phyloP scores from a whole-genome alignment of 1,284 basidiomycete species.

The Austroboletus novae-zelandiae region DNA sequence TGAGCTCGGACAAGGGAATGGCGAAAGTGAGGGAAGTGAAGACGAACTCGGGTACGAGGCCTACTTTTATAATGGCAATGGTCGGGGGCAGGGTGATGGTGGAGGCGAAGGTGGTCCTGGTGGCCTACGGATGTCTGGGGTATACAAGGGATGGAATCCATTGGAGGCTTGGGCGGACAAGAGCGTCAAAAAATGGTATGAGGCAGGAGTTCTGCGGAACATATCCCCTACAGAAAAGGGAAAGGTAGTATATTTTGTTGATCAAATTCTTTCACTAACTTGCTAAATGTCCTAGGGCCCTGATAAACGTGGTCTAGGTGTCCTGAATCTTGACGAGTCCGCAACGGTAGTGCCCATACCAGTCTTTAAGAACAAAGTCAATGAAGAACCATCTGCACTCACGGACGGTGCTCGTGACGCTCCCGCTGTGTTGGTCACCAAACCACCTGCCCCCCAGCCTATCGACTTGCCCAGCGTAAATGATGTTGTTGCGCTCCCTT shows the following conservation, averaged over 20 bases:
- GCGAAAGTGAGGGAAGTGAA: slow-evolving; percentile 64
- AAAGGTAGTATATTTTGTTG: slow-evolving; percentile 41
- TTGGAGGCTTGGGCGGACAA: slow-evolving; percentile 89
- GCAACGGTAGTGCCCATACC: slow-evolving; percentile 51
- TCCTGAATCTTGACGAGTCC: slow-evolving; percentile 39
- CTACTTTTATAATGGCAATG: slow-evolving; percentile 80
- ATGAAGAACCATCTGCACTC: slow-evolving; percentile 33
- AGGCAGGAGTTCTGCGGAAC: slow-evolving; percentile 66
- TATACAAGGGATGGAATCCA: slow-evolving; percentile 88
- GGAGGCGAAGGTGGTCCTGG: slow-evolving; percentile 69
- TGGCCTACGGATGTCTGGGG: slow-evolving; percentile 68
- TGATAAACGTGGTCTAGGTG: slow-evolving; percentile 37
- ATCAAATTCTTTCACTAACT: slow-evolving; percentile 11
- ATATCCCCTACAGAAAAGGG: slow-evolving; percentile 41
- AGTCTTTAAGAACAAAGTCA: slow-evolving; percentile 37
- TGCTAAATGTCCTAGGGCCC: slow-evolving; percentile 16
- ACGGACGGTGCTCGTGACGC: slow-evolving; percentile 28
- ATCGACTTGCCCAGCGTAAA: slow-evolving; percentile 61
- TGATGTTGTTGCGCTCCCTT: slow-evolving; percentile 50
- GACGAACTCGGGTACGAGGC: slow-evolving; percentile 85
- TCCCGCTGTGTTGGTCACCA: slow-evolving; percentile 63
- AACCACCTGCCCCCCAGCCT: slow-evolving; percentile 64
- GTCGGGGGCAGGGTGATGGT: slow-evolving; percentile 71
- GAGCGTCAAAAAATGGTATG: slow-evolving; percentile 82
- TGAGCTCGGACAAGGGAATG: slow-evolving; percentile 61